phyloP scores from a whole-genome alignment of 768 basidiomycete species.

The Pilatotrama ljubarskyi region DNA sequence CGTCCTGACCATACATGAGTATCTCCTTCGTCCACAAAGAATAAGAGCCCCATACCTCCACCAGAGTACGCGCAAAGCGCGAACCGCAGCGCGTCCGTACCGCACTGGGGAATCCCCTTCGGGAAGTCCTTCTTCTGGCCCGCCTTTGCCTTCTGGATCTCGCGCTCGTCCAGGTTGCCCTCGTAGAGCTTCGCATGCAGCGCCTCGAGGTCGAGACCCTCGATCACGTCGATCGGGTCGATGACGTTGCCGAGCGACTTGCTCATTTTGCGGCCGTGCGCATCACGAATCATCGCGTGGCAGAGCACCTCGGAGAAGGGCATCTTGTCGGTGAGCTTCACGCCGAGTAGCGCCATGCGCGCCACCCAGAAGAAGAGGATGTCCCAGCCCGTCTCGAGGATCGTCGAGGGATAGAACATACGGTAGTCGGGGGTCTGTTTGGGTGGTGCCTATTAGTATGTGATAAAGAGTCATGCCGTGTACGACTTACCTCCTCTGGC shows the following conservation, averaged over 20 bases:
- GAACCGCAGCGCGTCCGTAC: constrained; percentile 94
- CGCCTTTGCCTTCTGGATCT: constrained; percentile 84
- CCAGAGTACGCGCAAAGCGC: constrained; percentile 93
- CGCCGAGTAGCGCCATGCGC: constrained; percentile 93
- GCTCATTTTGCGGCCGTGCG: constrained; percentile 98
- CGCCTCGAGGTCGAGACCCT: constrained; percentile 74
- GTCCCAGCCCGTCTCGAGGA: constrained; percentile 99
- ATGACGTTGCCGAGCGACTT: constrained; percentile 98
- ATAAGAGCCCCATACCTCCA: constrained; percentile 53
- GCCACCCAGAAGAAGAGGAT: constrained; percentile 99
- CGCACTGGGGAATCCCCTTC: constrained; percentile 98
- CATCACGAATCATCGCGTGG: constrained; percentile 98
- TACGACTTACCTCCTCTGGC: constrained; percentile 75
- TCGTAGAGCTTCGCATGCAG: constrained; percentile 84
- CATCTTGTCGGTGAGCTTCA: constrained; percentile 84
- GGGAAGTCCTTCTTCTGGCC: constrained; percentile 99
- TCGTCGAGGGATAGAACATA: constrained; percentile 83
- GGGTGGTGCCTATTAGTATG: neutral
- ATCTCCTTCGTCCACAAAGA: neutral
- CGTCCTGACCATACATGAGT: constrained; percentile 54
- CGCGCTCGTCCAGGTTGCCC: constrained; percentile 92
- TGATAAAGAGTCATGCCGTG: neutral
- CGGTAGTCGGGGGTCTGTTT: constrained; percentile 72
- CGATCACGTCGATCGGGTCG: constrained; percentile 94
- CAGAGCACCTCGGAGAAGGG: constrained; percentile 96